Conservation (phyloP, 2,329 filamentous ascomycete species). For the Chalaropsis ovoidea region DNA sequence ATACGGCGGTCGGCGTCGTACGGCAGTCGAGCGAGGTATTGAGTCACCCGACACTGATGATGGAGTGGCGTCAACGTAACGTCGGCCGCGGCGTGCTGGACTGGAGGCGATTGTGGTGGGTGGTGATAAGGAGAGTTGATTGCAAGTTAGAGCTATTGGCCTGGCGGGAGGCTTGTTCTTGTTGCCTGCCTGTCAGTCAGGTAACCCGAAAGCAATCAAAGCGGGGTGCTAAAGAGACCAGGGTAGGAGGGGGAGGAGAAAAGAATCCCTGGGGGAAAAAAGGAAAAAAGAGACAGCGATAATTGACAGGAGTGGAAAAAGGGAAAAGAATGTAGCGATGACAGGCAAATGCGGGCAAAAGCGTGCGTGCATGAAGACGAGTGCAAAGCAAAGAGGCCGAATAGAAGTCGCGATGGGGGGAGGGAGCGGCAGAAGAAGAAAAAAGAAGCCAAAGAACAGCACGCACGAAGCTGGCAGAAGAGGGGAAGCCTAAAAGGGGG, state of each 20-base stretch:
- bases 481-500: constrained; percentile 5
- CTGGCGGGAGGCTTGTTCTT: neutral
- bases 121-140: neutral
- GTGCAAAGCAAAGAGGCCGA: no score
- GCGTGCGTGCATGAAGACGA: neutral
- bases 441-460: no score
- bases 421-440: neutral
- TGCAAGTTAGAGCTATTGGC: neutral
- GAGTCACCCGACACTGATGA: neutral
- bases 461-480: neutral
- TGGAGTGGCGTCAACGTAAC: no score
- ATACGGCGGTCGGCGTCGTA: neutral
- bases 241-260: constrained; percentile 5
- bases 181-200: neutral
- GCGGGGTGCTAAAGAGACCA: constrained; percentile 6
- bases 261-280: neutral
- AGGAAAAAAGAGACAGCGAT: neutral
- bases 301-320: neutral
- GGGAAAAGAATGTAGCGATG: neutral
- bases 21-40: neutral
- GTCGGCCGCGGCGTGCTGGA: neutral
- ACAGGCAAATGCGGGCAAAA: neutral
- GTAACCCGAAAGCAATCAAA: constrained; percentile 11
- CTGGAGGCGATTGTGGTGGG: neutral
- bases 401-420: no score